phyloP scores from a whole-genome alignment of 116 monocot species.

The Trichopus zeylanicus region DNA sequence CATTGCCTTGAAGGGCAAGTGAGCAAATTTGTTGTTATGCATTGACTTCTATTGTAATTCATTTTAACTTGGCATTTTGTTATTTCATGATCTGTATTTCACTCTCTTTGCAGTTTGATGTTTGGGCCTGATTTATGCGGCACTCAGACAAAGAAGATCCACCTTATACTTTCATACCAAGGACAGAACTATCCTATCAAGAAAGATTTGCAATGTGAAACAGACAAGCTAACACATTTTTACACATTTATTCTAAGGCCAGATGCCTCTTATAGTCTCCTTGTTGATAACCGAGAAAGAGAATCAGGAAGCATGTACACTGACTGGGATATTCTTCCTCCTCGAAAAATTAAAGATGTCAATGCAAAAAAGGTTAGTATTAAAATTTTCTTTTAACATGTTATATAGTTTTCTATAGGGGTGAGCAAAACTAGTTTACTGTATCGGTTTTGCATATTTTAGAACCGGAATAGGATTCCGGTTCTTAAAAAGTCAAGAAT shows the following conservation, averaged over 20 bases:
- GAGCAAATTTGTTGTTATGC: too few relatives aligned
- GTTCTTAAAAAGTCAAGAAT: too few relatives aligned
- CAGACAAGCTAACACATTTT: slow-evolving; percentile 92
- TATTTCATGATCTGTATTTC: slow-evolving; percentile 89
- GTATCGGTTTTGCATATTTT: too few relatives aligned
- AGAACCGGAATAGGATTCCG: too few relatives aligned
- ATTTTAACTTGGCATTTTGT: too few relatives aligned
- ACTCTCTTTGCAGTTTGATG: slow-evolving; percentile 84
- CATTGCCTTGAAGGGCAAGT: too few relatives aligned
- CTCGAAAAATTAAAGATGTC: slow-evolving; percentile 80
- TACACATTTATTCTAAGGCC: slow-evolving; percentile 95
- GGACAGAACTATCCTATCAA: slow-evolving; percentile 96
- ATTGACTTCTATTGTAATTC: too few relatives aligned
- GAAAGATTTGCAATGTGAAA: slow-evolving; percentile 91
- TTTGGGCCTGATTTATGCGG: slow-evolving; percentile 98
- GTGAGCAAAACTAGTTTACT: too few relatives aligned
- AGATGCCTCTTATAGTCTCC: slow-evolving; percentile 81
- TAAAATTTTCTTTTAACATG: too few relatives aligned
- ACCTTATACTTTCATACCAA: slow-evolving; percentile 88
- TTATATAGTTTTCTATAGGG: too few relatives aligned
- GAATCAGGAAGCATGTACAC: slow-evolving; percentile 98
- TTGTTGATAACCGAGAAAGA: slow-evolving; percentile 95
- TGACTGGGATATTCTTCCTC: slow-evolving; percentile 99
- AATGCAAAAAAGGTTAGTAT: slow-evolving; percentile 78
- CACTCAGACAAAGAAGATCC: slow-evolving; percentile 96